These are phyloP conservation scores for Exophiala viscosa DNA, from an alignment of 2,329 filamentous ascomycete species.

Conservation along the genomic window DNA sequence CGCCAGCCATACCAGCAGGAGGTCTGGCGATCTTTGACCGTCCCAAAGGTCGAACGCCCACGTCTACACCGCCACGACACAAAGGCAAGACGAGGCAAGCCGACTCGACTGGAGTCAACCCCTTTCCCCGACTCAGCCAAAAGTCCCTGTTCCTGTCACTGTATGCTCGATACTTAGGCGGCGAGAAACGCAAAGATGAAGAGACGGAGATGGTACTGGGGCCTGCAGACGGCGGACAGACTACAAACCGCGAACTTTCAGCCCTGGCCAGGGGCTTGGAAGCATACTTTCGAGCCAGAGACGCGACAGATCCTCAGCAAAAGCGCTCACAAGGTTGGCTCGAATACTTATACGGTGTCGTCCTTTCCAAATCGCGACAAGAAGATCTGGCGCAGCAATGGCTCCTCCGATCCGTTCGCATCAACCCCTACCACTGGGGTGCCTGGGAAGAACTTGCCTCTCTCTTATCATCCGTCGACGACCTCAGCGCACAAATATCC, in stretches of 20 bases:
- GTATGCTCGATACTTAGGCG: constrained; percentile 88
- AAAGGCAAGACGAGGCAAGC: constrained; percentile 58
- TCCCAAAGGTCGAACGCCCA: constrained; percentile 37
- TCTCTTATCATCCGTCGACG: constrained; percentile 73
- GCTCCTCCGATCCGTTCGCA: constrained; percentile 81
- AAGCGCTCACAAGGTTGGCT: constrained; percentile 72
- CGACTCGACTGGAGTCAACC: constrained; percentile 34
- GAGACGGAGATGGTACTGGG: constrained; percentile 97
- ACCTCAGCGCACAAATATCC: constrained; percentile 54
- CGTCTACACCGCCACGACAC: constrained; percentile 48
- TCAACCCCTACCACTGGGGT: constrained; percentile 94
- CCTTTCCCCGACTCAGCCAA: constrained; percentile 65
- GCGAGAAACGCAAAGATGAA: constrained; percentile 94
- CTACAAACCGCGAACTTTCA: constrained; percentile 78
- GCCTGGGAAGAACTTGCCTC: constrained; percentile 91
- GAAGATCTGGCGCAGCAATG: constrained; percentile 79
- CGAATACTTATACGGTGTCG: constrained; percentile 77
- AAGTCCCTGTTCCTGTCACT: constrained; percentile 88
- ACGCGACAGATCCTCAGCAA: constrained; percentile 23
- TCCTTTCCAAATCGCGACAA: constrained; percentile 86
- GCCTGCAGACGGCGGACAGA: constrained; percentile 80
- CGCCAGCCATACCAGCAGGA: constrained; percentile 70
- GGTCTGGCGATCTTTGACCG: constrained; percentile 51
- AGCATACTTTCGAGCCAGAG: constrained; percentile 70
- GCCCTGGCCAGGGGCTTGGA: constrained; percentile 72